phyloP scores from a whole-genome alignment of 257 asterid species.

The Gynochthodes officinalis region DNA sequence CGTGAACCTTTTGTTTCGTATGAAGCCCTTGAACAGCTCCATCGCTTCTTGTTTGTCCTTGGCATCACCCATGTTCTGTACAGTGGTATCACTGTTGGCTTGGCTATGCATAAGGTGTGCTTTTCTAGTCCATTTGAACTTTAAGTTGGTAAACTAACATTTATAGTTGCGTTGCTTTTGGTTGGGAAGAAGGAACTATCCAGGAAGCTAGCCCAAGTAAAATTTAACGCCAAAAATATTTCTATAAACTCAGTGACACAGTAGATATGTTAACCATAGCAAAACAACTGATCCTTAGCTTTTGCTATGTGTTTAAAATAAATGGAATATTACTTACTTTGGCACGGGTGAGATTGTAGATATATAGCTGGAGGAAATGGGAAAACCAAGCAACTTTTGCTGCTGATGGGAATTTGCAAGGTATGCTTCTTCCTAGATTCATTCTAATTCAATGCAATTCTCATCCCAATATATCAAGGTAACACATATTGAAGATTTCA shows the following conservation, averaged over 20 bases:
- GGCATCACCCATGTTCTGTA: slow-evolving; percentile 78
- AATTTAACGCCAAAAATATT: neutral
- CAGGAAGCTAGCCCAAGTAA: neutral
- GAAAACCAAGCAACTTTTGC: slow-evolving; percentile 54
- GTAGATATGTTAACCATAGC: neutral
- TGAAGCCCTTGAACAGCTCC: slow-evolving; percentile 88
- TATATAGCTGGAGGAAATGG: slow-evolving; percentile 97
- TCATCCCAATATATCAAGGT: neutral
- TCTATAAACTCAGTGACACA: neutral
- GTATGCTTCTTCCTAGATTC: slow-evolving; percentile 33
- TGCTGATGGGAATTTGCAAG: slow-evolving; percentile 51
- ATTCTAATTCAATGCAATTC: neutral
- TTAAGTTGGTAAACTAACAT: neutral
- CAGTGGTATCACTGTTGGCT: slow-evolving; percentile 67
- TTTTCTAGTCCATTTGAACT: neutral
- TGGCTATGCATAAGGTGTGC: slow-evolving; percentile 88
- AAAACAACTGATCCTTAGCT: neutral
- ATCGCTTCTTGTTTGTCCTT: slow-evolving; percentile 84
- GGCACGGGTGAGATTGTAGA: slow-evolving; percentile 36
- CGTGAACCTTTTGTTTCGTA: slow-evolving; percentile 84
- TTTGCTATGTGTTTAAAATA: neutral
- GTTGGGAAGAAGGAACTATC: neutral
- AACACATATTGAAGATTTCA: neutral
- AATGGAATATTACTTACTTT: neutral
- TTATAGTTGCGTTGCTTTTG: neutral